Percentiles rank a stretch among this genome's conserved stretches.
These are phyloP conservation scores for Penicillium occitanis DNA, from an alignment of 2,329 filamentous ascomycete genomes.

Conservation along the genomic window DNA sequence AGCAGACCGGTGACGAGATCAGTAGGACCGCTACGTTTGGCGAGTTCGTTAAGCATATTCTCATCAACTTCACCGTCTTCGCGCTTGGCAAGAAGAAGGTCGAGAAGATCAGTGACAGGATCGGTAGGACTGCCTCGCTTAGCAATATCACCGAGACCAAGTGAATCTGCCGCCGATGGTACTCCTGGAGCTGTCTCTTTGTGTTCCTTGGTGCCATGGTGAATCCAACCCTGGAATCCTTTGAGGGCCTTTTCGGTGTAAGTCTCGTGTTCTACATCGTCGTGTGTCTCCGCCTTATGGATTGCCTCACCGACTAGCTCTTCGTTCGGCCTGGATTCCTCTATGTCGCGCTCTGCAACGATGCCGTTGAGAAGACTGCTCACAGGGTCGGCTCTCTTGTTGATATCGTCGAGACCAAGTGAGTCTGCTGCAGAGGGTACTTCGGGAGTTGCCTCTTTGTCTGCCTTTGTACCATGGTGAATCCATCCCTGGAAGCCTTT, in stretches of 20 bases:
- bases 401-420: not conserved
- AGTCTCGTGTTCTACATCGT: not conserved
- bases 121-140: not conserved
- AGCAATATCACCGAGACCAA: not conserved
- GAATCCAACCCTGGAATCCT: slow-evolving; percentile 5
- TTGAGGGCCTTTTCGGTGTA: slow-evolving; percentile 8
- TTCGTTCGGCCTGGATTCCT: not conserved
- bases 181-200: not conserved
- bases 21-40: not conserved
- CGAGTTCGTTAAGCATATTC: not conserved
- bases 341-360: not conserved
- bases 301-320: too few species aligned
- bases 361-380: not conserved
- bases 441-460: not conserved
- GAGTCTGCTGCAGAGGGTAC: not conserved
- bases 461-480: not conserved
- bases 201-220: not conserved
- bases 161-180: not conserved
- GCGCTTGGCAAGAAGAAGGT: not conserved
- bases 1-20: not conserved
- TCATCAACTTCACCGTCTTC: not conserved
- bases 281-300: not conserved
- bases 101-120: not conserved
- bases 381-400: not conserved
- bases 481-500: not conserved